Evolutionary conservation across 768 basidiomycete species (phyloP), one percentile per base, ranked within the genome.

Genomic region (Boletus coccyginus): DNA sequence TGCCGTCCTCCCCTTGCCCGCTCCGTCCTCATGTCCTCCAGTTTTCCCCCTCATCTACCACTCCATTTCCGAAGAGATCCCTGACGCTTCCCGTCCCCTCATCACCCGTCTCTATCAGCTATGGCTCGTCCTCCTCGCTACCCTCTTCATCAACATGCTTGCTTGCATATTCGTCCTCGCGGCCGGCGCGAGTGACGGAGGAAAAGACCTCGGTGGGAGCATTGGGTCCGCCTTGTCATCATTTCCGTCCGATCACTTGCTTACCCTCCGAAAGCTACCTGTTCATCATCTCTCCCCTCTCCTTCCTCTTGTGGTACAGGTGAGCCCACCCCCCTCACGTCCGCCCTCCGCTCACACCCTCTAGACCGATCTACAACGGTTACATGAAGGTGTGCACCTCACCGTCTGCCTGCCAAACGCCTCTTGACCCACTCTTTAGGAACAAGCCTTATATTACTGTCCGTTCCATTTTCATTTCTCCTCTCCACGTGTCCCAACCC

Each of bases 231-330:
- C 32, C 52, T 13, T 11, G 13, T 44, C 32, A 59, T 59, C 32
- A 59, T 59, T 62, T 56, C 58, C 63, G 54, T 63, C 45, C 60
- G 42, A 51, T 66, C 65, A 57, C 59, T 64, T 57, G 42, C 50
- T 47, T 43, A 58, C 43, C 31, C 45, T 32, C 42, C 46, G 50
- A 42, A 68, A 94, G 92, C 53, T 94, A 95, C 68, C 52, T 94
- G 40, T 78, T 92, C 52, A 74, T 95, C 49, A 97, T 98, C 65
- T 73, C 85, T 12, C 73, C 82, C 38, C 70, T 85, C 36, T 94
- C 92, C 14, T 98, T 99, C 77, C 78, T 98, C 58, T 79, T 94
- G 59, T 98, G 96, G 96, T 99, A 96, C 72, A 85, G 94, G 91
- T 90, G 60, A 66, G 88, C 69, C 24, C 61, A 49, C 41, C 51